These are phyloP conservation scores for Lophium mytilinum DNA, from an alignment of 495 filamentous ascomycete genomes.

Conservation along the genomic window DNA sequence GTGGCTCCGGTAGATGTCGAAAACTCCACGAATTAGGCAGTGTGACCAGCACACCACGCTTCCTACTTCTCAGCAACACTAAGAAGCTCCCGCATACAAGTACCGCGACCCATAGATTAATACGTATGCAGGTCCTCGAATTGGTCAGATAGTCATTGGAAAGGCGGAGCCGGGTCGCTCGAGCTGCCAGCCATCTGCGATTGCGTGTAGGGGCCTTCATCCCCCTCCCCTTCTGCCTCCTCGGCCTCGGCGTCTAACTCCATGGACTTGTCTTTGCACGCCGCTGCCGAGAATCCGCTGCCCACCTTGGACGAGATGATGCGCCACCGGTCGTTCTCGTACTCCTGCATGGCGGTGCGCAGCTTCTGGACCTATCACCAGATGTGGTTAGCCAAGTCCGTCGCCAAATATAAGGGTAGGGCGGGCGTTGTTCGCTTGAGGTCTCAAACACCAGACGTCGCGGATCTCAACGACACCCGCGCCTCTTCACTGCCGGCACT, in stretches of 20 bases:
- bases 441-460: too few species aligned
- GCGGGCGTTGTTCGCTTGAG: too few species aligned
- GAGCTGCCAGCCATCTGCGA: constrained; percentile 18
- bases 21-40: neutral
- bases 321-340: constrained; percentile 85
- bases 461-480: too few species aligned
- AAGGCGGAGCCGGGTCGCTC: constrained; percentile 19
- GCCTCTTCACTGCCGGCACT: constrained; percentile 25
- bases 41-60: constrained; percentile 23
- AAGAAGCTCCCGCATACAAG: constrained; percentile 1
- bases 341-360: constrained; percentile 70
- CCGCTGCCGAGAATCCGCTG: constrained; percentile 71
- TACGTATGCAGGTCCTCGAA: constrained; percentile 18
- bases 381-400: too few species aligned
- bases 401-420: too few species aligned
- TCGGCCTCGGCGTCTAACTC: constrained; percentile 35
- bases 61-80: too few species aligned
- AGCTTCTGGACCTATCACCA: constrained; percentile 62
- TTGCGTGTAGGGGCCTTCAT: constrained; percentile 18
- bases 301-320: constrained; percentile 82
- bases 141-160: constrained; percentile 24
- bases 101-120: constrained; percentile 2
- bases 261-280: constrained; percentile 71
- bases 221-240: constrained; percentile 14
- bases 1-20: constrained; percentile 11